phyloP scores from a whole-genome alignment of 495 filamentous ascomycete species.

The Neurospora sp. region DNA sequence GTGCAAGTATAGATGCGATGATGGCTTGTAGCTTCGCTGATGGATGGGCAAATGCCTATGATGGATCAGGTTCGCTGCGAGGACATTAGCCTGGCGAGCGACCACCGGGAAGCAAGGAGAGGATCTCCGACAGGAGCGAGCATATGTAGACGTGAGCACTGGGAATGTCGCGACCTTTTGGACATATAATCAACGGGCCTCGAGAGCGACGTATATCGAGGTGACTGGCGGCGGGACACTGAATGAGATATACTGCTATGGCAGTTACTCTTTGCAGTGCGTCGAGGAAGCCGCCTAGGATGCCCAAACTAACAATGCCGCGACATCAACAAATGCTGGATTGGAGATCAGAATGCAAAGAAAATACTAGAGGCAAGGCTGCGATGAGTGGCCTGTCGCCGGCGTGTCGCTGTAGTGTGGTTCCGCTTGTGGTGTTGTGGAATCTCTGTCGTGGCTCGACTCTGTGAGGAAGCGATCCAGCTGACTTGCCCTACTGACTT shows the following conservation, averaged over 20 bases:
- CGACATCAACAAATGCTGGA: neutral
- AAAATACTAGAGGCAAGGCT: neutral
- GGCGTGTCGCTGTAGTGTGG: neutral
- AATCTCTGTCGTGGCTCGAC: neutral
- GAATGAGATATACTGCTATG: neutral
- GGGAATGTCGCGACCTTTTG: neutral
- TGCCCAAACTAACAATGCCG: neutral
- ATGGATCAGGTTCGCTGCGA: neutral
- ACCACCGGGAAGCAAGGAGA: neutral
- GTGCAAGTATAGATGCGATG: neutral
- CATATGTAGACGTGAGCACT: neutral
- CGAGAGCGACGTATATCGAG: neutral
- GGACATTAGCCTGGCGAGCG: neutral
- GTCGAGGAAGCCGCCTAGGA: neutral
- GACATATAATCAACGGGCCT: neutral
- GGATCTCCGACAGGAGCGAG: neutral
- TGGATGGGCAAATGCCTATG: neutral
- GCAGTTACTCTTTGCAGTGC: neutral
- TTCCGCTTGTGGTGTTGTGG: neutral
- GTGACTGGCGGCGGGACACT: neutral
- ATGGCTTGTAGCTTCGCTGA: neutral
- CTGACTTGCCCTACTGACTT: neutral
- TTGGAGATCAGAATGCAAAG: neutral
- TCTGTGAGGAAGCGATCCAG: neutral
- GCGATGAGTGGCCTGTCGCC: neutral